Conservation (phyloP, 208 protist genomes). For the Trypanosoma platydactyli region DNA sequence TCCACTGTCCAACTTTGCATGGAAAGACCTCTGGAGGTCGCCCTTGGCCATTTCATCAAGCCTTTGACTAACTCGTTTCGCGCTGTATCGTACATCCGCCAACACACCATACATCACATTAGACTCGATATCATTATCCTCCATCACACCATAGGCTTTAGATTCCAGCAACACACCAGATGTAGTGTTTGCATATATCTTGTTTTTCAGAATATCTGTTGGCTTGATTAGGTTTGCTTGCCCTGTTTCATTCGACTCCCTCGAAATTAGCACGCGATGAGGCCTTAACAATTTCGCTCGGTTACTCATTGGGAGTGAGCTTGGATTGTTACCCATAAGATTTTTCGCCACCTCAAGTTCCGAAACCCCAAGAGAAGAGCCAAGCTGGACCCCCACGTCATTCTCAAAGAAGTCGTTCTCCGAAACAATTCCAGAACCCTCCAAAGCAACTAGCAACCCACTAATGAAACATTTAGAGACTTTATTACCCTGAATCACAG, state of each 20-base stretch:
- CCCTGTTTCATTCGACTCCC: neutral
- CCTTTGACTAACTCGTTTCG: constrained; percentile 33
- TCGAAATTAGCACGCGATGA: neutral
- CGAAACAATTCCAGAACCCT: constrained; percentile 49
- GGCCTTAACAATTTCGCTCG: neutral
- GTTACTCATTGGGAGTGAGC: neutral
- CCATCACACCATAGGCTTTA: constrained; percentile 39
- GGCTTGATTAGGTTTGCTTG: neutral
- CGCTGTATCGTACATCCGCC: constrained; percentile 52
- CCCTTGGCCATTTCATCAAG: constrained; percentile 13
- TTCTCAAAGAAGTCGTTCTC: constrained; percentile 67
- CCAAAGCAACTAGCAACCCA: constrained; percentile 55
- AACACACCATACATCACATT: constrained; percentile 73
- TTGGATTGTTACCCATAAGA: constrained; percentile 23
- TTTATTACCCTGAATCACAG: constrained; percentile 55
- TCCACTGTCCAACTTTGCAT: constrained; percentile 3
- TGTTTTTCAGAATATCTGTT: constrained; percentile 41
- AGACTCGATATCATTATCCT: constrained; percentile 70
- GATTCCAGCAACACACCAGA: constrained; percentile 72
- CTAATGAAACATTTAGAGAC: constrained; percentile 49
- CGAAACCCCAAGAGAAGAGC: constrained; percentile 45
- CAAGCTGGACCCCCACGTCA: constrained; percentile 78
- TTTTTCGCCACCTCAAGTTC: constrained; percentile 53
- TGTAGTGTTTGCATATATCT: constrained; percentile 57
- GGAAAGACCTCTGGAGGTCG: neutral